Evolutionary conservation across 331 rosid genomes (phyloP).

Genomic region (Prunus yedoensis): DNA sequence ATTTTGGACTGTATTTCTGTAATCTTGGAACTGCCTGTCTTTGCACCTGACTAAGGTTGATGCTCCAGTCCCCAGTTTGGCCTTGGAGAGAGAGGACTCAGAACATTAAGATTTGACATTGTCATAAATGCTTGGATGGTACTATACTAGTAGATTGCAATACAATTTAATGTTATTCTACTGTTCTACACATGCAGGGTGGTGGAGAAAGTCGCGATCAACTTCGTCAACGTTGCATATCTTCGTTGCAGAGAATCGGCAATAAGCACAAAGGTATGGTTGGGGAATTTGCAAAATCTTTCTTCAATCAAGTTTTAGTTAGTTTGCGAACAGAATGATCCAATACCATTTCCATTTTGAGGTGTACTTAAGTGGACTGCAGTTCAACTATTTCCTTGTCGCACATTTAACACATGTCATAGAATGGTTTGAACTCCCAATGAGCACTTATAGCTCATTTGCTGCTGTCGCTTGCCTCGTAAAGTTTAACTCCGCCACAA

Average conservation of each 20-base stretch:
- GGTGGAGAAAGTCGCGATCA: conserved; percentile 90
- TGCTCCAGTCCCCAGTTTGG: neutral
- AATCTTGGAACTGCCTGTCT: neutral
- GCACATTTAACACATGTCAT: neutral
- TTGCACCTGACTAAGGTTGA: neutral
- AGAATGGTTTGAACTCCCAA: conserved; percentile 14
- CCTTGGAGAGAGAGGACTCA: neutral
- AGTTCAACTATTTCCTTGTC: neutral
- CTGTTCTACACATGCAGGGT: conserved; percentile 52
- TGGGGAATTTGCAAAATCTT: neutral
- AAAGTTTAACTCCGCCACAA: neutral
- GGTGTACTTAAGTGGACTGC: conserved; percentile 4
- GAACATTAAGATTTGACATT: neutral
- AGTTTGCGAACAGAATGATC: neutral
- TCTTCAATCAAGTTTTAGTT: neutral
- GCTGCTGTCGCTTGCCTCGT: neutral
- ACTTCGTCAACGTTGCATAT: conserved; percentile 69
- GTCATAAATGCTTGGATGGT: neutral
- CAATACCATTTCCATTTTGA: neutral
- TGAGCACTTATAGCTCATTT: neutral
- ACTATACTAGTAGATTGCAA: neutral
- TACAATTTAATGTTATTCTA: conserved; percentile 20
- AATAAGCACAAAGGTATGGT: conserved; percentile 65
- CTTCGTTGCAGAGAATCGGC: conserved; percentile 59
- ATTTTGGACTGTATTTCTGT: neutral